Evolutionary conservation across 768 basidiomycete genomes (phyloP).

Genomic region (Hortiboletus flavorubellus): DNA sequence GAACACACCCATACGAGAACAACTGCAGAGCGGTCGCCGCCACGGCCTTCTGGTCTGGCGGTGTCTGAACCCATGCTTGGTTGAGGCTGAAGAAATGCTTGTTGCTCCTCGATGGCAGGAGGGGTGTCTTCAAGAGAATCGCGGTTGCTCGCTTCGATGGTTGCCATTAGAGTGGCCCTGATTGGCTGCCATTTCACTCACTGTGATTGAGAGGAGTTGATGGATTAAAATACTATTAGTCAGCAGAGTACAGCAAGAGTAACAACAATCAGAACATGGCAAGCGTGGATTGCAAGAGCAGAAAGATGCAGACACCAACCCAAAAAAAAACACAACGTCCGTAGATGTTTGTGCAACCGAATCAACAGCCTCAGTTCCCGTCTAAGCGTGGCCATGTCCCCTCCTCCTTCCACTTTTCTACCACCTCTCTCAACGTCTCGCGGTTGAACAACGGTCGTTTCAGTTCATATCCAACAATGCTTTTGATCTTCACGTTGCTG

Average conservation of each 20-base stretch:
- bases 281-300: constrained; percentile 2
- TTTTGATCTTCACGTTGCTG: constrained; percentile 70
- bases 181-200: too few relatives aligned
- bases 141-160: not conserved
- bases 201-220: not conserved
- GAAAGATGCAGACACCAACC: constrained; percentile 19
- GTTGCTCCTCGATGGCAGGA: constrained; percentile 9
- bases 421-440: constrained; percentile 61
- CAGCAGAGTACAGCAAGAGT: constrained; percentile 24
- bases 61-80: constrained; percentile 25
- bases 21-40: constrained; percentile 36
- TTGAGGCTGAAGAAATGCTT: constrained; percentile 10
- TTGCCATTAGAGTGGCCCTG: not conserved
- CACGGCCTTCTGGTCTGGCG: constrained; percentile 36
- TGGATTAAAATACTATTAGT: constrained; percentile 26
- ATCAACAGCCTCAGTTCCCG: constrained; percentile 4
- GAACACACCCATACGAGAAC: constrained; percentile 37
- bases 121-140: not conserved
- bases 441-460: constrained; percentile 60
- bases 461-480: constrained; percentile 65
- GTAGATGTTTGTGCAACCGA: constrained; percentile 10
- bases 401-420: constrained; percentile 80
- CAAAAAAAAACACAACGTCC: constrained; percentile 13
- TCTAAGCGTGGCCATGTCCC: constrained; percentile 37
- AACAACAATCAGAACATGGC: constrained; percentile 17